Conservation (phyloP, 2,329 filamentous ascomycete species). For the Intubia oerlemansii region DNA sequence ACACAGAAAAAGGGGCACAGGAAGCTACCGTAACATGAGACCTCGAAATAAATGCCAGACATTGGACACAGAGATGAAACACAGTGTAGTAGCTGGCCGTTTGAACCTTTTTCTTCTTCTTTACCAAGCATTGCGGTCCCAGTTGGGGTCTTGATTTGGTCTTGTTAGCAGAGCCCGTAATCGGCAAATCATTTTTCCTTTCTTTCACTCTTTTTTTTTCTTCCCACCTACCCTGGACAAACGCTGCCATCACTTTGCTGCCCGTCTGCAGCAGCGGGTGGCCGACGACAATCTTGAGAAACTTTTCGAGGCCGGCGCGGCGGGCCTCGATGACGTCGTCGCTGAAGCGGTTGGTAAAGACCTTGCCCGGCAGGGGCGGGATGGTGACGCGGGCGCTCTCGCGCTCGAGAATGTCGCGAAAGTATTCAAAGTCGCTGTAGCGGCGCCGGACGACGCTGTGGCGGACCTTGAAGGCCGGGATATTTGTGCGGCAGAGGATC, state of each 20-base stretch:
- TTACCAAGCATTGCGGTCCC: constrained; percentile 83
- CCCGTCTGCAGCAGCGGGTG: constrained; percentile 94
- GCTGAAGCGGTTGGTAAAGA: constrained; percentile 94
- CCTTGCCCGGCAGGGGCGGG: constrained; percentile 85
- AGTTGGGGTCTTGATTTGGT: constrained; percentile 71
- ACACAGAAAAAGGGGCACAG: too few relatives aligned
- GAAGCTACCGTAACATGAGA: too few relatives aligned
- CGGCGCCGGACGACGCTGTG: constrained; percentile 73
- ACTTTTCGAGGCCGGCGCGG: constrained; percentile 77
- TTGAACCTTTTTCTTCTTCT: not conserved
- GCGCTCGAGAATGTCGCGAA: constrained; percentile 91
- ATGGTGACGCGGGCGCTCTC: constrained; percentile 90
- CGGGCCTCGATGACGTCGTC: constrained; percentile 96
- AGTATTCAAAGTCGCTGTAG: constrained; percentile 97
- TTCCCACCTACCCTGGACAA: constrained; percentile 61
- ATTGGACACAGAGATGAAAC: not conserved
- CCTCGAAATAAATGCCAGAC: too few relatives aligned
- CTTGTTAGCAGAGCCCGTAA: constrained; percentile 1
- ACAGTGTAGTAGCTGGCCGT: not conserved
- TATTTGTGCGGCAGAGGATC: constrained; percentile 94
- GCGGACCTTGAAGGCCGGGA: constrained; percentile 93
- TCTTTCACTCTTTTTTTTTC: not conserved
- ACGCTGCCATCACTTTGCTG: constrained; percentile 86
- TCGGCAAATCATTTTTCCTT: not conserved
- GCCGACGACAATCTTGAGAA: constrained; percentile 91